Evolutionary conservation across 2,329 filamentous ascomycete genomes (phyloP).

Genomic region (Dactylellina leptospora): DNA sequence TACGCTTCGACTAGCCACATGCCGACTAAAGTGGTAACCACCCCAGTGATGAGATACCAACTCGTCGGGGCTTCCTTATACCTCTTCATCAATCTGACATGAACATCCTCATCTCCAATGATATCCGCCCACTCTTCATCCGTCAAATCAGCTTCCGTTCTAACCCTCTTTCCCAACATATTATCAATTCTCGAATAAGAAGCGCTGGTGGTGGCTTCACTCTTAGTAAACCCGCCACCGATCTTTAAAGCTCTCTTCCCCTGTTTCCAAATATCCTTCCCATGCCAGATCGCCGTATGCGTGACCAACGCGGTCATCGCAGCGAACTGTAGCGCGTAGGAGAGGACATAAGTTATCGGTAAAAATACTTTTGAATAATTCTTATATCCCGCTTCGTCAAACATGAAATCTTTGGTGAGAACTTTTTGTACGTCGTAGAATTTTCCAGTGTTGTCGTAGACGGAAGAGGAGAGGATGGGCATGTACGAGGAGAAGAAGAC

Average conservation of each 20-base stretch:
- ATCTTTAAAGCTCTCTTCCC: slow-evolving; percentile 66
- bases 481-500: slow-evolving; percentile 83
- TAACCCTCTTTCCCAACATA: slow-evolving; percentile 15
- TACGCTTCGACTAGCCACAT: slow-evolving; percentile 87
- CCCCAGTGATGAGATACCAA: slow-evolving; percentile 81
- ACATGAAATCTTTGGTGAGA: slow-evolving; percentile 78
- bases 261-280: slow-evolving; percentile 80
- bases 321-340: slow-evolving; percentile 86
- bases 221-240: slow-evolving; percentile 44
- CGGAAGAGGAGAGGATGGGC: slow-evolving; percentile 82
- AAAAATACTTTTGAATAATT: slow-evolving; percentile 85
- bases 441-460: slow-evolving; percentile 84
- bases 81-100: slow-evolving; percentile 81
- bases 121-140: slow-evolving; percentile 63
- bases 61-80: slow-evolving; percentile 82
- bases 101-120: slow-evolving; percentile 79
- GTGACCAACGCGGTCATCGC: slow-evolving; percentile 80
- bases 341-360: slow-evolving; percentile 85
- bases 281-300: slow-evolving; percentile 85
- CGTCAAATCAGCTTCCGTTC: slow-evolving; percentile 38
- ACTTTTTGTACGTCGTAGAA: slow-evolving; percentile 84
- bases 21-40: slow-evolving; percentile 78
- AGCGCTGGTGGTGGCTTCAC: slow-evolving; percentile 59
- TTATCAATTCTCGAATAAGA: slow-evolving; percentile 45
- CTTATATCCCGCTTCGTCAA: slow-evolving; percentile 78